phyloP scores from a whole-genome alignment of 148 eudicot species.

The Linanthus parryae region DNA sequence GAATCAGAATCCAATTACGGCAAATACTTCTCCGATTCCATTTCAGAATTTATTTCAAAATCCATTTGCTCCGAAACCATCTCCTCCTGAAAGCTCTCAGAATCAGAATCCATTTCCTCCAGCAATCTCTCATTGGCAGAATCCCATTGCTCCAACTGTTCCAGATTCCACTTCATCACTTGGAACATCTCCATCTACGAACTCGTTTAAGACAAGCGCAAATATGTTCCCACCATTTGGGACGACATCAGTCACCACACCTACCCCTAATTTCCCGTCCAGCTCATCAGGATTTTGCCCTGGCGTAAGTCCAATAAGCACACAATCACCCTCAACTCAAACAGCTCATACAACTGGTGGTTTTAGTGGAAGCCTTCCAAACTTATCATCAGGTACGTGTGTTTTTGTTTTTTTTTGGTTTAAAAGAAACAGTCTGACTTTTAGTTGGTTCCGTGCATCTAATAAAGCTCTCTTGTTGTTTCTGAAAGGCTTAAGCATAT shows the following conservation, averaged over 20 bases:
- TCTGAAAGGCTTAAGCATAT: not conserved
- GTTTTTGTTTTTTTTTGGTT: not conserved
- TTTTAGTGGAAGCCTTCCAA: not conserved
- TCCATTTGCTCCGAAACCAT: not conserved
- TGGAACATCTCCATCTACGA: not conserved
- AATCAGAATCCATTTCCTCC: conserved; percentile 5
- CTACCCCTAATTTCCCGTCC: not conserved
- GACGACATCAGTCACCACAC: not conserved
- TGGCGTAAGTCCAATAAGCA: not conserved
- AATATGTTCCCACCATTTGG: not conserved
- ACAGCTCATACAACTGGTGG: not conserved
- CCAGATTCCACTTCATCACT: not conserved
- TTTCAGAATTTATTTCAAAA: not conserved
- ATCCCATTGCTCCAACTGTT: not conserved
- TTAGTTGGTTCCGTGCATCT: conserved; percentile 4
- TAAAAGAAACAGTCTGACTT: not conserved
- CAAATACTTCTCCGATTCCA: conserved; percentile 6
- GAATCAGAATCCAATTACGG: not conserved
- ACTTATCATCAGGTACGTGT: not conserved
- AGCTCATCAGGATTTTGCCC: too few species aligned
- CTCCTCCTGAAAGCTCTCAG: not conserved
- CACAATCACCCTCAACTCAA: not conserved
- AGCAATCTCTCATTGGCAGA: not conserved
- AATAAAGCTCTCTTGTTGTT: conserved; percentile 2
- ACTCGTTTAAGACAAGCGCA: not conserved